phyloP scores from a whole-genome alignment of 257 asterid species.

The Dorcoceras hygrometricum region DNA sequence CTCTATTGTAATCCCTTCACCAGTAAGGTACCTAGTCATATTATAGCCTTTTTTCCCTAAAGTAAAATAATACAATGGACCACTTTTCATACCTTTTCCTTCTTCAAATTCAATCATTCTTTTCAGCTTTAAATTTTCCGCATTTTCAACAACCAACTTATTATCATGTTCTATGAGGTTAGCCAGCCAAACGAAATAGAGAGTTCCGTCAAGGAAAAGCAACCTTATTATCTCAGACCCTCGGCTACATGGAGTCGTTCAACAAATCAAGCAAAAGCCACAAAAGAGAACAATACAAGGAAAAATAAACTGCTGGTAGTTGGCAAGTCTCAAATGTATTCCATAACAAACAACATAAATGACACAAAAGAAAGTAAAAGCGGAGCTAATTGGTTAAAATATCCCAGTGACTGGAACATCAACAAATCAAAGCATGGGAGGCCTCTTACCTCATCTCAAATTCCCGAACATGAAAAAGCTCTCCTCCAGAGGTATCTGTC shows the following conservation, averaged over 20 bases:
- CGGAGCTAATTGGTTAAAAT: not conserved
- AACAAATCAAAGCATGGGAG: conserved; percentile 16
- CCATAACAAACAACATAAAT: not conserved
- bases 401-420: not conserved
- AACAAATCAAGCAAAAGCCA: not conserved
- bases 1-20: too few relatives aligned
- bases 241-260: not conserved
- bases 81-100: not conserved
- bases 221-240: not conserved
- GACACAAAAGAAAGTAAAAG: not conserved
- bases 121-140: not conserved
- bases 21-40: too few relatives aligned
- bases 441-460: conserved; percentile 79
- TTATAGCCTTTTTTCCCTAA: too few relatives aligned
- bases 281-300: not conserved
- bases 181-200: too few relatives aligned
- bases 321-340: not conserved
- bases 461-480: conserved; percentile 83
- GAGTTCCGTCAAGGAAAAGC: not conserved
- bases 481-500: conserved; percentile 84
- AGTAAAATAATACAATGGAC: too few relatives aligned
- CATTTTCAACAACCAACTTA: too few relatives aligned
- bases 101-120: not conserved
- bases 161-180: too few relatives aligned
- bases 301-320: not conserved